Conservation (phyloP, 176 grass and related monocot genomes). For the Paspalum notatum region DNA sequence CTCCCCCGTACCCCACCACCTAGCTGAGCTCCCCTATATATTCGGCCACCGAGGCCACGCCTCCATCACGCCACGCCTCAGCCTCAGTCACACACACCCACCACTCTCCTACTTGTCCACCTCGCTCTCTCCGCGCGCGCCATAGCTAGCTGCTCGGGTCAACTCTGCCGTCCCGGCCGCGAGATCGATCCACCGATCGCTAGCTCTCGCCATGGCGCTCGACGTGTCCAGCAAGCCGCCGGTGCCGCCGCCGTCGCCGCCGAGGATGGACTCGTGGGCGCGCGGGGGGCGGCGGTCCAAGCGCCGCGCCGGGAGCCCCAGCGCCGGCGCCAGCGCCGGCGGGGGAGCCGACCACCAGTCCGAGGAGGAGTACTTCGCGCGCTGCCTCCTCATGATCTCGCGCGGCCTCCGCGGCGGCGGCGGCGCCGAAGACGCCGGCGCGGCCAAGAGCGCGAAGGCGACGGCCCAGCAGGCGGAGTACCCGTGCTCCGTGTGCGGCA, state of each 20-base stretch:
- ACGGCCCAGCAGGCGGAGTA: constrained; percentile 35
- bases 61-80: constrained; percentile 38
- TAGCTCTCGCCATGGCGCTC: constrained; percentile 33
- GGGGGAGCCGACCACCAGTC: constrained; percentile 7
- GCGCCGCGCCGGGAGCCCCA: constrained; percentile 44
- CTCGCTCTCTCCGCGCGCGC: constrained; percentile 6
- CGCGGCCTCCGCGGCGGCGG: constrained; percentile 45
- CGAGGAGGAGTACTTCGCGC: constrained; percentile 65
- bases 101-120: constrained; percentile 54
- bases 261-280: constrained; percentile 50
- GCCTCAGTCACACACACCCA: constrained; percentile 37
- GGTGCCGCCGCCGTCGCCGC: constrained; percentile 33
- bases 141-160: constrained; percentile 21
- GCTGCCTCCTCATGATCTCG: constrained; percentile 62
- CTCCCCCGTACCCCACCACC: not conserved
- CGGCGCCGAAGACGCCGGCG: not conserved
- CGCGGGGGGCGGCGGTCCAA: constrained; percentile 43
- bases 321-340: not conserved
- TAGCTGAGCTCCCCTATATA: constrained; percentile 29
- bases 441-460: not conserved
- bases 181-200: not conserved
- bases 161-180: constrained; percentile 34
- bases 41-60: constrained; percentile 15
- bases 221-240: constrained; percentile 32
- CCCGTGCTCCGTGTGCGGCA: constrained; percentile 71